These are phyloP conservation scores for Penicillium bialowiezense DNA, from an alignment of 495 filamentous ascomycete species.

Conservation along the genomic window DNA sequence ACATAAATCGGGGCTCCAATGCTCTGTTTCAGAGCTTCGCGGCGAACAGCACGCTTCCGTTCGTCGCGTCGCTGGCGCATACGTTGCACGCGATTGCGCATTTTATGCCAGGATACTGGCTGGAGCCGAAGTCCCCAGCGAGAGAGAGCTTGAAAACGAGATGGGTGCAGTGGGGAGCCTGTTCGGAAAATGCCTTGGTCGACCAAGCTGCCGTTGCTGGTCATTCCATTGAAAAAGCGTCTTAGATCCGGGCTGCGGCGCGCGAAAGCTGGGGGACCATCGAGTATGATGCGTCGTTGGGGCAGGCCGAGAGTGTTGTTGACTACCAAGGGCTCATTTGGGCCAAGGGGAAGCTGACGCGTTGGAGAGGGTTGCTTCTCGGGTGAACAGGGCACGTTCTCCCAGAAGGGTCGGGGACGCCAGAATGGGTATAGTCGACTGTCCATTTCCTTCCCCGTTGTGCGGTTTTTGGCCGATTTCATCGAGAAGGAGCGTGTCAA, in stretches of 20 bases:
- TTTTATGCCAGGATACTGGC: conserved; percentile 49
- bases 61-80: conserved; percentile 58
- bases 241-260: conserved; percentile 39
- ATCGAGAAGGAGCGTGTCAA: conserved; percentile 43
- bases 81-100: conserved; percentile 53
- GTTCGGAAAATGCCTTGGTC: conserved; percentile 30
- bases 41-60: conserved; percentile 56
- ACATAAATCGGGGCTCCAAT: conserved; percentile 51
- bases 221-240: conserved; percentile 24
- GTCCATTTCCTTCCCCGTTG: conserved; percentile 41
- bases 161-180: conserved; percentile 32
- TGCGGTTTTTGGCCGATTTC: conserved; percentile 44
- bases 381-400: conserved; percentile 50
- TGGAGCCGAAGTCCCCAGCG: conserved; percentile 49
- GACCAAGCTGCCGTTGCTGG: conserved; percentile 33
- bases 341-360: conserved; percentile 17
- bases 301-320: conserved; percentile 54
- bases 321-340: conserved; percentile 29
- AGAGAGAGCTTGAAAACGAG: conserved; percentile 43
- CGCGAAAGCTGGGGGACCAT: conserved; percentile 35
- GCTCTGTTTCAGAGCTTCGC: conserved; percentile 62
- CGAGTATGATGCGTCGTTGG: conserved; percentile 50
- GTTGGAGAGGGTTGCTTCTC: conserved; percentile 15
- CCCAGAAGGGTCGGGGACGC: conserved; percentile 72
- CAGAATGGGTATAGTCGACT: conserved; percentile 75